A percentile compares a stretch with the other conserved stretches of the same genome.
phyloP scores from a whole-genome alignment of 2,329 filamentous ascomycete species.

The Diaporthe vexans region DNA sequence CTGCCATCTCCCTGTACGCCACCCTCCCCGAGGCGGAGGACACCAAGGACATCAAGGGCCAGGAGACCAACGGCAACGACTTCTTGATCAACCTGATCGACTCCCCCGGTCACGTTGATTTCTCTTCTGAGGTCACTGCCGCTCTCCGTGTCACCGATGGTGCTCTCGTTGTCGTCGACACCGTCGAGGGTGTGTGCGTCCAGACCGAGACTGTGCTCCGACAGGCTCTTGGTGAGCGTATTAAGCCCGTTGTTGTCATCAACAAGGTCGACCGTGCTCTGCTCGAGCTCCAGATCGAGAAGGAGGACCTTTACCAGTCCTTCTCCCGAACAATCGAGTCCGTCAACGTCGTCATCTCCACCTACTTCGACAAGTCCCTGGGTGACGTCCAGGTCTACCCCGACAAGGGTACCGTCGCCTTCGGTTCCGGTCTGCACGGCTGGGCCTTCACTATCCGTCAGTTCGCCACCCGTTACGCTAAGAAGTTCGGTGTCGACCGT shows the following conservation, averaged over 20 bases:
- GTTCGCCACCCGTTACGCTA: constrained; percentile 95
- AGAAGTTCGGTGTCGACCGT: constrained; percentile 99
- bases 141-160: constrained; percentile 99
- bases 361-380: constrained; percentile 96
- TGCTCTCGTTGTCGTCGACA: constrained; percentile 99
- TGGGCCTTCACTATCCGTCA: constrained; percentile 99
- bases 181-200: constrained; percentile 99
- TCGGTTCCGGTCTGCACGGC: constrained; percentile 99
- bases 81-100: constrained; percentile 99
- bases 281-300: constrained; percentile 97
- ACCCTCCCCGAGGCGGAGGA: constrained; percentile 85
- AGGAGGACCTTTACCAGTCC: constrained; percentile 99
- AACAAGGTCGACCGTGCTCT: constrained; percentile 99
- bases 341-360: constrained; percentile 99
- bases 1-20: constrained; percentile 98
- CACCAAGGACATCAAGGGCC: constrained; percentile 91
- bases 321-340: constrained; percentile 99
- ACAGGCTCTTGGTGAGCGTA: constrained; percentile 99
- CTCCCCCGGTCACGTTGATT: constrained; percentile 99
- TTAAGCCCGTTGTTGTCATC: constrained; percentile 99
- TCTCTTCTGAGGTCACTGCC: constrained; percentile 99
- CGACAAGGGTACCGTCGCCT: constrained; percentile 96
- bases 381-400: constrained; percentile 99
- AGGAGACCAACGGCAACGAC: constrained; percentile 90
- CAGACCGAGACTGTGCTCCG: constrained; percentile 99